Evolutionary conservation across 1,284 basidiomycete genomes (phyloP).

Genomic region (Meira miltonrushii): DNA sequence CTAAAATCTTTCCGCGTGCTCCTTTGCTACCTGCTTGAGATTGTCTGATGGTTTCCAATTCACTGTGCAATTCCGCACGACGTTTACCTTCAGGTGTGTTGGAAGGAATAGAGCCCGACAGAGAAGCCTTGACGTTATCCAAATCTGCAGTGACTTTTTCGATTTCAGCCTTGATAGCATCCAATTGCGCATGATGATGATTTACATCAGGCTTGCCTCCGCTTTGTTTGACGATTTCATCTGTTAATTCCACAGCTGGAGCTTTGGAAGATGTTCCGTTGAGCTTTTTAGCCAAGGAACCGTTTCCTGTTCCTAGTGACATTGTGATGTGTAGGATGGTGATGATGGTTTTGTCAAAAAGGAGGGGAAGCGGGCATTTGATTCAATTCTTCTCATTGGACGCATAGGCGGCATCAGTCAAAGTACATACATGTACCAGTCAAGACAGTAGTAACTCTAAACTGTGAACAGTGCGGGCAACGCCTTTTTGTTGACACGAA

Average conservation of each 20-base stretch:
- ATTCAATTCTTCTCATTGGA: too few relatives aligned
- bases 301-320: neutral
- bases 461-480: too few relatives aligned
- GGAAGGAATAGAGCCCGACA: slow-evolving; percentile 50
- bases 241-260: slow-evolving; percentile 1
- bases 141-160: slow-evolving; percentile 42
- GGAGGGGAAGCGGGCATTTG: too few relatives aligned
- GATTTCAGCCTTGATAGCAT: slow-evolving; percentile 42
- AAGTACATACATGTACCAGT: too few relatives aligned
- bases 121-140: slow-evolving; percentile 68
- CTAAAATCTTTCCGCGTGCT: slow-evolving; percentile 69
- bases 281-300: neutral
- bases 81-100: slow-evolving; percentile 63
- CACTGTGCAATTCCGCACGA: slow-evolving; percentile 68
- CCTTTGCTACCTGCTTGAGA: slow-evolving; percentile 77
- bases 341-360: too few relatives aligned
- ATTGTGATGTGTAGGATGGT: too few relatives aligned
- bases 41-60: slow-evolving; percentile 73
- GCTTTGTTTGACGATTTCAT: slow-evolving; percentile 38
- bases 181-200: slow-evolving; percentile 45
- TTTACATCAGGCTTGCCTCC: slow-evolving; percentile 47
- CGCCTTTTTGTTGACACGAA: too few relatives aligned
- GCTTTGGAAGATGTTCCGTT: neutral
- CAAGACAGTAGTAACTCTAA: too few relatives aligned
- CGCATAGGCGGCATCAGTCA: too few relatives aligned